A percentile compares a stretch with the other conserved stretches of the same genome.
phyloP scores from a whole-genome alignment of 2,329 filamentous ascomycete species.

The Ceratocystis destructans region DNA sequence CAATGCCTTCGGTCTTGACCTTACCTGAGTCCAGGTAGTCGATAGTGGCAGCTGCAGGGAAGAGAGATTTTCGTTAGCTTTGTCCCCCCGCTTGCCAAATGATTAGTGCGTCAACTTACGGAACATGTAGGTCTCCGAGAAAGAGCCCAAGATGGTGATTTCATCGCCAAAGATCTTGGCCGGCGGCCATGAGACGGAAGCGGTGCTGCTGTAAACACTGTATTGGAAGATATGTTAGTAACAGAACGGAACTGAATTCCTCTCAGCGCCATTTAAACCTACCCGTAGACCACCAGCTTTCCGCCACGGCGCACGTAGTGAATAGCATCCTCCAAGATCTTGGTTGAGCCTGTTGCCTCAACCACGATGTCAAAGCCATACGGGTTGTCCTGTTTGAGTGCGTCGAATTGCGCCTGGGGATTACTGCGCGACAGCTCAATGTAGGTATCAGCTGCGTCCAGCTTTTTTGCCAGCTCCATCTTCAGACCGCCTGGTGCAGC shows the following conservation, averaged over 20 bases:
- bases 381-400: slow-evolving; percentile 50
- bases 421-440: slow-evolving; percentile 41
- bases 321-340: slow-evolving; percentile 57
- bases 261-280: slow-evolving; percentile 5
- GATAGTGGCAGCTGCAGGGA: slow-evolving; percentile 30
- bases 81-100: not conserved
- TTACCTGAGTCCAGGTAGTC: slow-evolving; percentile 45
- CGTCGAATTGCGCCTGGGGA: slow-evolving; percentile 44
- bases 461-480: slow-evolving; percentile 51
- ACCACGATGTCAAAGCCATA: slow-evolving; percentile 61
- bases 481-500: slow-evolving; percentile 56
- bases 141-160: slow-evolving; percentile 59
- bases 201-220: slow-evolving; percentile 49
- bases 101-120: slow-evolving; percentile 28
- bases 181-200: slow-evolving; percentile 54
- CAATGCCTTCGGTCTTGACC: slow-evolving; percentile 52
- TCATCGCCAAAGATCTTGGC: slow-evolving; percentile 55
- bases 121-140: slow-evolving; percentile 63
- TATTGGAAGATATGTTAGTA: not conserved
- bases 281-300: slow-evolving; percentile 55
- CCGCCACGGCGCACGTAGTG: slow-evolving; percentile 58
- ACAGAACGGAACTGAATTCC: not conserved
- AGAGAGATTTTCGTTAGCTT: not conserved
- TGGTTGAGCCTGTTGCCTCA: slow-evolving; percentile 54
- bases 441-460: slow-evolving; percentile 41